A percentile compares a stretch with the other conserved stretches of the same genome.
Conservation (phyloP, 352 stramenopile species). For the Saprolegnia diclina region DNA sequence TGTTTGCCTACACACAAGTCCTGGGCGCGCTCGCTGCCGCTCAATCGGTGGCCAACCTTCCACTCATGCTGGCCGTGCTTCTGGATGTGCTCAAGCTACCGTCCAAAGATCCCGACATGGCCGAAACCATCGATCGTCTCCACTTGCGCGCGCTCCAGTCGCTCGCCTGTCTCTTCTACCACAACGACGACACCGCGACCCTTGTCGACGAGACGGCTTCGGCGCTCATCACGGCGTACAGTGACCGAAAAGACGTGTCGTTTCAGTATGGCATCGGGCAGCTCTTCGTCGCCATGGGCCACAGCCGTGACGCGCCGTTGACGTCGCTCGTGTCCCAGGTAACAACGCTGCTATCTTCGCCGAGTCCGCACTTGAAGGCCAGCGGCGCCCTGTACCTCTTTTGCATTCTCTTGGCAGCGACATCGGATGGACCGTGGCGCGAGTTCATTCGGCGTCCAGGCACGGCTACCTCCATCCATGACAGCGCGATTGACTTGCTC, state of each 20-base stretch:
- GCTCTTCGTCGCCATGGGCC: slow-evolving; percentile 46
- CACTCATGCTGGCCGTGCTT: slow-evolving; percentile 29
- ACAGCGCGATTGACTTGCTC: slow-evolving; percentile 75
- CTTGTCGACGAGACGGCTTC: neutral
- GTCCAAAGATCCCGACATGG: neutral
- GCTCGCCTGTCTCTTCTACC: slow-evolving; percentile 12
- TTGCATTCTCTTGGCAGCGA: slow-evolving; percentile 34
- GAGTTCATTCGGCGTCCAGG: slow-evolving; percentile 33
- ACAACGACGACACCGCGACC: slow-evolving; percentile 27
- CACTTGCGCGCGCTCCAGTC: slow-evolving; percentile 8
- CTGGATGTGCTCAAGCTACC: slow-evolving; percentile 33
- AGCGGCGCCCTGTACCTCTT: slow-evolving; percentile 61
- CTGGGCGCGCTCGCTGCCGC: slow-evolving; percentile 9
- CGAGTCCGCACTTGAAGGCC: slow-evolving; percentile 35
- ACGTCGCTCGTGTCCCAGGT: no score
- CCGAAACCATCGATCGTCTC: neutral
- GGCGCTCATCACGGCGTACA: neutral
- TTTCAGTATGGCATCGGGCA: slow-evolving; percentile 54
- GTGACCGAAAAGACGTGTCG: slow-evolving; percentile 32
- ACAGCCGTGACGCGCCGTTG: neutral
- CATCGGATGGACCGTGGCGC: slow-evolving; percentile 33
- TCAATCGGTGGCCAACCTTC: neutral
- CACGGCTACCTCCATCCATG: slow-evolving; percentile 42
- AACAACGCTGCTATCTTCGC: neutral
- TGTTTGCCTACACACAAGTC: neutral